These are phyloP conservation scores for Galeopsis tetrahit DNA, from an alignment of 257 asterid species.

Conservation along the genomic window DNA sequence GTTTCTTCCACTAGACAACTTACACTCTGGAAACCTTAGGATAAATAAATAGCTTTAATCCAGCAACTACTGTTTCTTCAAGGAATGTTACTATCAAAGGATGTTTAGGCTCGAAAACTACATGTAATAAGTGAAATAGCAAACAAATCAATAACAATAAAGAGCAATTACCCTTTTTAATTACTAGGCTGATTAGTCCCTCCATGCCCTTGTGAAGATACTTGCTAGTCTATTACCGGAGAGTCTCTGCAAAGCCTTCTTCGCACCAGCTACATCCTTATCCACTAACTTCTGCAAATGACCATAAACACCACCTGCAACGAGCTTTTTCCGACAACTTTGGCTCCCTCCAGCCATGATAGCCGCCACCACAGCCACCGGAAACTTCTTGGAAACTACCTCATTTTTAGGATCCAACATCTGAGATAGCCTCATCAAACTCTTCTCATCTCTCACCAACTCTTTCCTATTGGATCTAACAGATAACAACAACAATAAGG, in stretches of 20 bases:
- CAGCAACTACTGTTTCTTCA: not conserved
- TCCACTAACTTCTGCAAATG: slow-evolving; percentile 81
- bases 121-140: slow-evolving; percentile 6
- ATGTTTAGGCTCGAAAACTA: not conserved
- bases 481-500: slow-evolving; percentile 63
- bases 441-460: slow-evolving; percentile 85
- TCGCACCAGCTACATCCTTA: slow-evolving; percentile 77
- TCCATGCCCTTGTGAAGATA: slow-evolving; percentile 77
- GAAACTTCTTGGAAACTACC: slow-evolving; percentile 70
- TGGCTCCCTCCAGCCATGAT: slow-evolving; percentile 88
- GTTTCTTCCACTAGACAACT: not conserved
- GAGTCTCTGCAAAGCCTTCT: slow-evolving; percentile 88
- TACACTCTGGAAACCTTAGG: slow-evolving; percentile 16
- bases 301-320: slow-evolving; percentile 68
- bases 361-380: slow-evolving; percentile 84
- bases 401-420: slow-evolving; percentile 80
- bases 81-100: not conserved
- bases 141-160: slow-evolving; percentile 20
- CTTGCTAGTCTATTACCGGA: slow-evolving; percentile 80
- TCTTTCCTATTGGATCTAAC: slow-evolving; percentile 80
- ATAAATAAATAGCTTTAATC: slow-evolving; percentile 19
- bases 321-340: slow-evolving; percentile 79
- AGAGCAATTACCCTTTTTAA: slow-evolving; percentile 51
- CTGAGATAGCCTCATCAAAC: slow-evolving; percentile 69
- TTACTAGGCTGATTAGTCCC: slow-evolving; percentile 49